Evolutionary conservation across 2,329 filamentous ascomycete genomes (phyloP), one percentile per base, ranked within the genome.

Genomic region (Paracoccidioides lutzii): DNA sequence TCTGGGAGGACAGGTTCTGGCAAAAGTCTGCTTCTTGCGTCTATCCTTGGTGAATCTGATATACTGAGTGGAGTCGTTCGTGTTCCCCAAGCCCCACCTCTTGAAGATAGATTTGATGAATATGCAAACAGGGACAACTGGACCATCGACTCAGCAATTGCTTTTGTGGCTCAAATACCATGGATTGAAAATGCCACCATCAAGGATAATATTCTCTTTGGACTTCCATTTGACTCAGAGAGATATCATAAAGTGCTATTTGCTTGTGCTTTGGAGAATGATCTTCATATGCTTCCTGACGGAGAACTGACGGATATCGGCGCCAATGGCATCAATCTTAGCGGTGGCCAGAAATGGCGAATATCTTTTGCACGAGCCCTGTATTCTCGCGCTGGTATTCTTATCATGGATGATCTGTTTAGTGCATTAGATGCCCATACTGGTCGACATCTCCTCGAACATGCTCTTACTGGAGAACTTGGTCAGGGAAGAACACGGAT

Each of bases 141-240:
- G 87, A 82, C 86, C 46, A 77, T 89, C 14, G 78, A 83, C 6
- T 78, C 78, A 2, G 79, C 84, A 1, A 78, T 90, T 50, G 87
- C 87, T 0, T 91, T 84, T 62, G 85, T 90, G 38, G 81, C 84
- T 1, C 87, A 90, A 65, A 88, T 86, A 6, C 87, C 88, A 0
- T 93, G 87, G 88, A 87, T 93, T 51, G 87, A 91, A 65, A 91
- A 90, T 62, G 85, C 84, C 0, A 86, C 82, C 5, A 83, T 94
- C 59, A 82, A 79, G 55, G 83, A 89, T 46, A 94, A 93, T 62
- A 85, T 93, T 52, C 68, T 88, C 0, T 93, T 91, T 59, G 87
- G 87, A 0, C 73, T 90, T 2, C 87, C 87, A 0, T 79, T 78
- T 35, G 80, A 89, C 55, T 73, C 82, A 56, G 73, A 77, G n/a